These are phyloP conservation scores for Tetrahymena malaccensis DNA, from an alignment of 73 alveolate genomes.

Conservation along the genomic window DNA sequence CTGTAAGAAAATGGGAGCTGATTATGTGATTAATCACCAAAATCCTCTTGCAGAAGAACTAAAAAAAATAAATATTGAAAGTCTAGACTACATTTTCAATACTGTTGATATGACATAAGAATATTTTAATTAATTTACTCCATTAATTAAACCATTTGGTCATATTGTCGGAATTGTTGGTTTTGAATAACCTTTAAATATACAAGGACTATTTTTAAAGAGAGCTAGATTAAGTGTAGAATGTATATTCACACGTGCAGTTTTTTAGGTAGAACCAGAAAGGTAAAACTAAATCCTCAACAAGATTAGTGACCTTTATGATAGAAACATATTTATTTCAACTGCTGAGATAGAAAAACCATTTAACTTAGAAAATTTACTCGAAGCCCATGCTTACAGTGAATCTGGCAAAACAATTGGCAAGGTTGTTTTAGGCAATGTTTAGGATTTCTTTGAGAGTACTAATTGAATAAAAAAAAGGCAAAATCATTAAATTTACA, in stretches of 20 bases:
- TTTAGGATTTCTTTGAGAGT: background rate
- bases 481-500: background rate
- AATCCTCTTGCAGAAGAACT: background rate
- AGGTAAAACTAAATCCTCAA: too few relatives aligned
- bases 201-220: background rate
- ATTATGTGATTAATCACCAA: background rate
- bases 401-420: background rate
- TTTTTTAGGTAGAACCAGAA: background rate
- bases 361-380: background rate
- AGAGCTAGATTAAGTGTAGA: background rate
- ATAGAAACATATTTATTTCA: background rate
- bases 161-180: background rate
- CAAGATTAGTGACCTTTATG: background rate
- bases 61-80: background rate
- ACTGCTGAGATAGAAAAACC: background rate
- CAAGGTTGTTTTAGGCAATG: background rate
- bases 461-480: background rate
- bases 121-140: background rate
- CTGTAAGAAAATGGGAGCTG: conserved; percentile 3
- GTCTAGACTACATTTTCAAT: background rate
- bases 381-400: background rate
- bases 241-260: background rate
- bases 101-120: background rate
- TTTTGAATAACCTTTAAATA: background rate
- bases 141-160: background rate